phyloP scores from a whole-genome alignment of 345 rosid species.

The Citropsis articulata region DNA sequence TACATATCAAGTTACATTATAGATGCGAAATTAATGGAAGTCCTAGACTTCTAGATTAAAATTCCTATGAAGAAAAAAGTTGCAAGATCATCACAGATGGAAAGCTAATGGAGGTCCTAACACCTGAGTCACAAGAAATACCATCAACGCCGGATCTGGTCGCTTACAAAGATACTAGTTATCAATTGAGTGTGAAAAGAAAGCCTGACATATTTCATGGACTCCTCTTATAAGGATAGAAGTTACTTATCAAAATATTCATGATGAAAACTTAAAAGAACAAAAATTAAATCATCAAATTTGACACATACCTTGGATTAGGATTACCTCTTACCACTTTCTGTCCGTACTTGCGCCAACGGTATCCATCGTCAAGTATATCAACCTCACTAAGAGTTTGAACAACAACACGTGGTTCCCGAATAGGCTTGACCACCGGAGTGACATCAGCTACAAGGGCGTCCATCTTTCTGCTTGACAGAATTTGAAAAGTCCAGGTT shows the following conservation, averaged over 20 bases:
- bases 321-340: conserved; percentile 98
- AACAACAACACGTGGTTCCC: conserved; percentile 98
- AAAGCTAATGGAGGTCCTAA: not conserved
- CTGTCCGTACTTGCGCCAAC: conserved; percentile 99
- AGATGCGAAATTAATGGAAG: not conserved
- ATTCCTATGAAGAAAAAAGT: not conserved
- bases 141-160: not conserved
- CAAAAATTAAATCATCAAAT: conserved; percentile 8
- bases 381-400: conserved; percentile 97
- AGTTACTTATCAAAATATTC: conserved; percentile 2
- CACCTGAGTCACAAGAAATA: not conserved
- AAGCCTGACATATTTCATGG: not conserved
- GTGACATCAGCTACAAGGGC: conserved; percentile 62
- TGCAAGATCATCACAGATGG: too few species aligned
- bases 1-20: not conserved
- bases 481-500: conserved; percentile 17
- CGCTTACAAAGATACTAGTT: not conserved
- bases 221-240: not conserved
- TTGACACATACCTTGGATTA: conserved; percentile 73
- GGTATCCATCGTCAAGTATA: conserved; percentile 94
- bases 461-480: conserved; percentile 74
- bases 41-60: not conserved
- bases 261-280: not conserved
- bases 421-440: conserved; percentile 91
- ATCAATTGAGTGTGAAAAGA: conserved; percentile 1